Conservation (phyloP, 2,329 filamentous ascomycete species). For the Phialophora macrospora region DNA sequence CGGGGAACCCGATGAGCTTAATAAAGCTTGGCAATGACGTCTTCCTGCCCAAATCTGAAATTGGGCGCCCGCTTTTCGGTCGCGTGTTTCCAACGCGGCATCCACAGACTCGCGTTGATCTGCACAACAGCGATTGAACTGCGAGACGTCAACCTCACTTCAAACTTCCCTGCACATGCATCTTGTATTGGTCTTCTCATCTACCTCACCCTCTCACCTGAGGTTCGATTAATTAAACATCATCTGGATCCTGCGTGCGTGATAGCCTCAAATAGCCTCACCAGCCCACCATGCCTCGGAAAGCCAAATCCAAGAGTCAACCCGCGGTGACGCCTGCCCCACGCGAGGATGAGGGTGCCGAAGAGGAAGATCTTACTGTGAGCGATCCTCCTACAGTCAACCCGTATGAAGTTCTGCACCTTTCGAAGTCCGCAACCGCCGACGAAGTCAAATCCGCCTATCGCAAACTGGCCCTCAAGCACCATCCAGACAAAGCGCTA, state of each 20-base stretch:
- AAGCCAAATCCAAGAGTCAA: conserved; percentile 28
- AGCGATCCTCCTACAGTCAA: conserved; percentile 69
- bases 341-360: conserved; percentile 2
- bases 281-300: conserved; percentile 31
- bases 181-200: not conserved
- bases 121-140: not conserved
- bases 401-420: conserved; percentile 78
- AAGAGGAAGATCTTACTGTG: conserved; percentile 58
- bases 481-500: conserved; percentile 84
- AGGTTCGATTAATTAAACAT: not conserved
- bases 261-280: not conserved
- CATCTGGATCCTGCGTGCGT: not conserved
- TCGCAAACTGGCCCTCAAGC: conserved; percentile 77
- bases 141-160: not conserved
- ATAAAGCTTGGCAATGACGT: not conserved
- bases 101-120: not conserved
- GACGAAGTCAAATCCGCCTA: conserved; percentile 87
- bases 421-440: conserved; percentile 72
- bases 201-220: not conserved
- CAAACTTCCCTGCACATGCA: not conserved
- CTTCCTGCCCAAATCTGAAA: not conserved
- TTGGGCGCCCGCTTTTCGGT: not conserved
- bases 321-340: conserved; percentile 9
- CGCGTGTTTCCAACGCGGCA: not conserved
- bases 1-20: not conserved